Evolutionary conservation across 2,329 filamentous ascomycete genomes (phyloP).

Genomic region (Penicillium psychrosexuale): DNA sequence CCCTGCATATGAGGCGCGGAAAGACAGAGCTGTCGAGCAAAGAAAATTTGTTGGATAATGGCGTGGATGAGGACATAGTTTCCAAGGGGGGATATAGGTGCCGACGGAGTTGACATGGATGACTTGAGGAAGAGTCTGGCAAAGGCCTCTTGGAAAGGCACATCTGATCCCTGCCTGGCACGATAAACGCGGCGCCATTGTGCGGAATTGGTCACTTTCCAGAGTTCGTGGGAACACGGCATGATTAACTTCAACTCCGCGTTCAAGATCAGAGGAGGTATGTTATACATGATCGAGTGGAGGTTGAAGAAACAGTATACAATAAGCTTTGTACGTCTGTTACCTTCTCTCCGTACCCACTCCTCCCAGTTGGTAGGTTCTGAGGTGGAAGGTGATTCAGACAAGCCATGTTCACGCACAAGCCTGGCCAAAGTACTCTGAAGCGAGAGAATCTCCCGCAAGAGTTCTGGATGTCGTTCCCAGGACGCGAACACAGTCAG

Average conservation of each 20-base stretch:
- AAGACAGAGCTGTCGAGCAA: conserved; percentile 49
- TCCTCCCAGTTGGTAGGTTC: conserved; percentile 52
- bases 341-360: conserved; percentile 54
- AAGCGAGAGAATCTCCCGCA: conserved; percentile 57
- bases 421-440: conserved; percentile 56
- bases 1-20: conserved; percentile 44
- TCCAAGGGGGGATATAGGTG: conserved; percentile 49
- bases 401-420: conserved; percentile 53
- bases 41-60: conserved; percentile 54
- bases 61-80: conserved; percentile 56
- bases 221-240: conserved; percentile 54
- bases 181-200: conserved; percentile 49
- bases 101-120: conserved; percentile 33
- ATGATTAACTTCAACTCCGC: conserved; percentile 54
- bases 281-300: conserved; percentile 61
- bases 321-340: conserved; percentile 54
- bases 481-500: conserved; percentile 61
- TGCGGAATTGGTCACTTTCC: conserved; percentile 51
- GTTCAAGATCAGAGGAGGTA: conserved; percentile 57
- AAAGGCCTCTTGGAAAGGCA: conserved; percentile 47
- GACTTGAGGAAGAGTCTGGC: conserved; percentile 44
- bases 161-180: conserved; percentile 32
- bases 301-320: conserved; percentile 59
- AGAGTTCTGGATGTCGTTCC: conserved; percentile 56
- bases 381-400: conserved; percentile 29